Base-by-base conservation (phyloP, 2,329 filamentous ascomycete genomes). In the Aspergillus tubingensis region DNA sequence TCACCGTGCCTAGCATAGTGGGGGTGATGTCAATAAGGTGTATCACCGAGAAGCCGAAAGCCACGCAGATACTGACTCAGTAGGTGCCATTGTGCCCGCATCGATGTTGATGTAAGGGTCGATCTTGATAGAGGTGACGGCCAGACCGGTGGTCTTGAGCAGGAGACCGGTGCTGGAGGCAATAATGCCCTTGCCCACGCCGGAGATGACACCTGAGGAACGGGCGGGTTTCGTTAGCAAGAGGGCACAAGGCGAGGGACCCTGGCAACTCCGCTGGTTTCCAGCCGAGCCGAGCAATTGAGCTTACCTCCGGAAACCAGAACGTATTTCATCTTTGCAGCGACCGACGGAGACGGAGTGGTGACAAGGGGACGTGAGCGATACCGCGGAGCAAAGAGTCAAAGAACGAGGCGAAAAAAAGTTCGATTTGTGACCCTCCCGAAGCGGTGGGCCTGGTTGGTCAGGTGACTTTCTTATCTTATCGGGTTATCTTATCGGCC, bases 31-130 rank as follows among this genome's bases (percentile, higher is more conserved):
- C 53, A 55, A 55, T 49, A 57, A 48, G 30, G 43, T 36, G 32
- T 13, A 44, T 57, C 44, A 30, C 43, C 27, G 47, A 30, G 48
- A 52, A 51, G 47, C 55, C 47, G 55, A 47, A 50, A 36, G 5
- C n/a, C 44, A 39, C 32, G 32, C 55, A 41, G 36, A 41, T 41
- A 66, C 67, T 67, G 48, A 68, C 67, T 70, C 67, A 57, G 60
- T 68, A 51, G 67, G 68, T 30, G 68, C 70, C 86, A 90, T 89
- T 52, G 85, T 87, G 59, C 88, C 88, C n/a, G 89, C 88, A 81
- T 91, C 88, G 74, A 91, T 84, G 76, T 90, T 90, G 79, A 91
- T 85, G 75, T 91, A 91, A 2, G 88, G 88, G 72, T 91, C 87
- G 47, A 75, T 72, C 65, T 74, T 75, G 66, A 75, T 75, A 30